Base-by-base conservation (phyloP, 2,329 filamentous ascomycete genomes). In the Fusarium compactum region DNA sequence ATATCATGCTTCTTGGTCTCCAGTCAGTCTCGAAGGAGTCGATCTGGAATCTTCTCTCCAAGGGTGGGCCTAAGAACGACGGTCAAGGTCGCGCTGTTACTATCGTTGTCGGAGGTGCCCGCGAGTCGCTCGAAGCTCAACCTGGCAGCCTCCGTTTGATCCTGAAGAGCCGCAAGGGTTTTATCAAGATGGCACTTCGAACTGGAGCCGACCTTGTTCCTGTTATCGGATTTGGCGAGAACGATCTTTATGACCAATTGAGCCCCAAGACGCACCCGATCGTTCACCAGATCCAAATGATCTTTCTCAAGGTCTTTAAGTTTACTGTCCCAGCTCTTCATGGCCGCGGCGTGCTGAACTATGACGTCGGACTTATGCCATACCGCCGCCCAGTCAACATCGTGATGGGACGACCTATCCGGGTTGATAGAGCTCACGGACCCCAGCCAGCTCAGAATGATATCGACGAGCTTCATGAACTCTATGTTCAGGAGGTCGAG, bases 41-140 rank as follows among this genome's bases (percentile, higher is more conserved):
- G 6, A 98, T 97, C 79, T 91, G 95, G 80, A 97, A 98, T 76
- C 85, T 96, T 10, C 86, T 99, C 18, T 92, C 89, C 41, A 92
- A 89, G 73, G 95, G 95, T 20, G 94, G 95, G 0, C 80, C 84
- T 7, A 92, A 97, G 68, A 84, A 85, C 62, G 91, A 95, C 76
- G 95, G 95, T 27, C 95, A 95, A 90, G 95, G 96, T 18, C 92
- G 95, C n/a, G 95, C 93, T 51, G 97, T 98, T 62, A 98, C 96
- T 4, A 97, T 99, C 73, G 96, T 98, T 20, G 87, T 98, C 45
- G 96, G 96, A 52, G 96, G 96, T 11, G 96, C 96, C 6, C 89
- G 94, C 18, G 96, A 99, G 81, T 96, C 93, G 3, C 89, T 99
- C 5, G 93, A 97, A 78, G 94, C 95, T 1, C 89, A 92, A 65